phyloP scores from a whole-genome alignment of 768 basidiomycete genomes.

The Rhizopogon rudus region DNA sequence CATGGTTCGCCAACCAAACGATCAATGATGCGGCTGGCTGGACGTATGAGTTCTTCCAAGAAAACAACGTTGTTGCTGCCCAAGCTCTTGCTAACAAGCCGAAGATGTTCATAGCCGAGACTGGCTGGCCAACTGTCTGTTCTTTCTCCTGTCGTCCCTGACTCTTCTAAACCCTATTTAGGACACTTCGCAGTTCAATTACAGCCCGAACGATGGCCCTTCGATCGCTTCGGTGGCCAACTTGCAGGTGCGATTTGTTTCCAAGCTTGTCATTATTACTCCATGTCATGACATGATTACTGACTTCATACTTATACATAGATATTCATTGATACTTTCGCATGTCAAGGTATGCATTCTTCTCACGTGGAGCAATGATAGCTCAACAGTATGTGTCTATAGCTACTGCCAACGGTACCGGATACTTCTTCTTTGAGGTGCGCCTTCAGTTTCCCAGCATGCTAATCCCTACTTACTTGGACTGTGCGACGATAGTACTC shows the following conservation, averaged over 20 bases:
- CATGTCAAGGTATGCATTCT: conserved; percentile 45
- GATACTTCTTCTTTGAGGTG: conserved; percentile 87
- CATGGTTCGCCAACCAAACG: conserved; percentile 86
- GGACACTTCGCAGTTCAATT: conserved; percentile 52
- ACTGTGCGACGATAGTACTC: conserved; percentile 38
- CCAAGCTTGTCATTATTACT: neutral
- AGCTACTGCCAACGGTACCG: conserved; percentile 75
- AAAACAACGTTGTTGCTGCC: conserved; percentile 58
- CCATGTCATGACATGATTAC: neutral
- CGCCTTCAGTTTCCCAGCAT: conserved; percentile 1
- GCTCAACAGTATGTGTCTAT: conserved; percentile 19
- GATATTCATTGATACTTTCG: conserved; percentile 80
- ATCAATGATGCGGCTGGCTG: conserved; percentile 68
- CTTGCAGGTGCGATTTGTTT: conserved; percentile 41
- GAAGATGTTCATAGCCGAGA: conserved; percentile 89
- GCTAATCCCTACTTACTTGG: neutral
- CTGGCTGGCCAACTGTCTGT: conserved; percentile 77
- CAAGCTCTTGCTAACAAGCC: conserved; percentile 62
- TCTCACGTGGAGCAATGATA: conserved; percentile 3
- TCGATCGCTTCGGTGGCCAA: conserved; percentile 56
- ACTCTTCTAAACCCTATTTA: conserved; percentile 16
- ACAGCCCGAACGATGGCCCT: conserved; percentile 62
- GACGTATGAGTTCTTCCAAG: conserved; percentile 76
- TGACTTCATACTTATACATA: conserved; percentile 26
- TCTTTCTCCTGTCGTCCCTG: neutral